Evolutionary conservation across 2,329 filamentous ascomycete genomes (phyloP).

Genomic region (Fusarium compactum): DNA sequence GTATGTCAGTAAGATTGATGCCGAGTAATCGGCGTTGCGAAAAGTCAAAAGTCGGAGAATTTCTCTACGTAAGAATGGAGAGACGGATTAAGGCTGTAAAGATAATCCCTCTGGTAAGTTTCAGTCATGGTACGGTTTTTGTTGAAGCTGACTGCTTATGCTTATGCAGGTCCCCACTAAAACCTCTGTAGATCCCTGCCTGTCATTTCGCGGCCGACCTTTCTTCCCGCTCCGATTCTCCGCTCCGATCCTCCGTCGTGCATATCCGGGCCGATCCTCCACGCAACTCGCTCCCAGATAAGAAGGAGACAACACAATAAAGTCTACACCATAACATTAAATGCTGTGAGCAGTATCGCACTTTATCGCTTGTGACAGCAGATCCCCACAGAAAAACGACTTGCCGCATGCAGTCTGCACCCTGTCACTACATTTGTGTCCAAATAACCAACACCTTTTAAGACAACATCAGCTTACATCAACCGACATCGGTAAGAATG

Average conservation of each 20-base stretch:
- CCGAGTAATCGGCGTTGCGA: background rate
- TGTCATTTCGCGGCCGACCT: constrained; percentile 13
- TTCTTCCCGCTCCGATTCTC: constrained; percentile 1
- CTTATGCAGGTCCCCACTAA: background rate
- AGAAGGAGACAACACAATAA: background rate
- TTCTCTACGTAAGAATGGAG: background rate
- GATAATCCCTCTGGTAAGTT: background rate
- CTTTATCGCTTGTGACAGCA: background rate
- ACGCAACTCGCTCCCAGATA: background rate
- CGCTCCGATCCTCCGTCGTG: constrained; percentile 24
- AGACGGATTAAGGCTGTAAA: background rate
- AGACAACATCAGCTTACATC: background rate
- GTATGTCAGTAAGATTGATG: background rate
- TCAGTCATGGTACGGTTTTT: background rate
- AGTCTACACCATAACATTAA: background rate
- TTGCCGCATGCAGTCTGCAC: background rate
- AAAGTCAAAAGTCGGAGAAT: background rate
- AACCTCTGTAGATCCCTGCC: constrained; percentile 6
- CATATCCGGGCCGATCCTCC: constrained; percentile 12
- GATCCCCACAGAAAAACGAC: background rate
- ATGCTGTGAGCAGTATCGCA: background rate
- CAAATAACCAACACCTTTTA: background rate
- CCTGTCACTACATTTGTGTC: background rate
- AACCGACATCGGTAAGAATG: background rate
- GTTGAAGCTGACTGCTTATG: background rate